Evolutionary conservation across 129 eudicot genomes (phyloP).

Genomic region (Chrysanthemum seticuspe): DNA sequence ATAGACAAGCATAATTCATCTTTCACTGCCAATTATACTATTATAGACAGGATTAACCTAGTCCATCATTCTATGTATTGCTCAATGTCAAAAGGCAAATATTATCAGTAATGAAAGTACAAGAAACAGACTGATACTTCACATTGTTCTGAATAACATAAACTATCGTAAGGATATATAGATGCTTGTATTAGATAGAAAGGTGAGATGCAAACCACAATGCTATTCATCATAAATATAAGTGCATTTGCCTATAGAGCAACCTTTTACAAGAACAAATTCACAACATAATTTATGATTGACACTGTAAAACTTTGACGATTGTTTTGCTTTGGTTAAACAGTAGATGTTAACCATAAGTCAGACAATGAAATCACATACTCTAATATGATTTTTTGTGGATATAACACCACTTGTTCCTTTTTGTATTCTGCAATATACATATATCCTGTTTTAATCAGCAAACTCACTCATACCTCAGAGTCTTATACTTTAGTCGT

Average conservation of each 20-base stretch:
- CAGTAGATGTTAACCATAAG: slow-evolving; percentile 1
- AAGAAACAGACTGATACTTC: slow-evolving; percentile 3
- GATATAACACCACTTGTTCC: background rate
- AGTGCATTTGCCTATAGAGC: background rate
- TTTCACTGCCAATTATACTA: slow-evolving; percentile 9
- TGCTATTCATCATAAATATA: background rate
- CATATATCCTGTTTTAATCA: too few species aligned
- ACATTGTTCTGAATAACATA: slow-evolving; percentile 5
- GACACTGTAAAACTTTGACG: background rate
- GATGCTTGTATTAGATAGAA: background rate
- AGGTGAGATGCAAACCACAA: background rate
- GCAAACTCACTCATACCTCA: too few species aligned
- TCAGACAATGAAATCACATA: slow-evolving; percentile 10
- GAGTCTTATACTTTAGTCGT: too few species aligned
- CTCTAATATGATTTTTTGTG: slow-evolving; percentile 15
- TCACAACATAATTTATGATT: background rate
- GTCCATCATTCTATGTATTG: too few species aligned
- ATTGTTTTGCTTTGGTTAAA: slow-evolving; percentile 9
- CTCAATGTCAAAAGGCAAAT: too few species aligned
- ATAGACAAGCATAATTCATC: background rate
- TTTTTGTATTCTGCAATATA: slow-evolving; percentile 12
- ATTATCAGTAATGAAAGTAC: background rate
- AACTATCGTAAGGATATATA: background rate
- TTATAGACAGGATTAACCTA: background rate
- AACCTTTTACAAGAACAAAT: background rate